phyloP scores from a whole-genome alignment of 768 basidiomycete genomes.

The Tulasnella sp. region DNA sequence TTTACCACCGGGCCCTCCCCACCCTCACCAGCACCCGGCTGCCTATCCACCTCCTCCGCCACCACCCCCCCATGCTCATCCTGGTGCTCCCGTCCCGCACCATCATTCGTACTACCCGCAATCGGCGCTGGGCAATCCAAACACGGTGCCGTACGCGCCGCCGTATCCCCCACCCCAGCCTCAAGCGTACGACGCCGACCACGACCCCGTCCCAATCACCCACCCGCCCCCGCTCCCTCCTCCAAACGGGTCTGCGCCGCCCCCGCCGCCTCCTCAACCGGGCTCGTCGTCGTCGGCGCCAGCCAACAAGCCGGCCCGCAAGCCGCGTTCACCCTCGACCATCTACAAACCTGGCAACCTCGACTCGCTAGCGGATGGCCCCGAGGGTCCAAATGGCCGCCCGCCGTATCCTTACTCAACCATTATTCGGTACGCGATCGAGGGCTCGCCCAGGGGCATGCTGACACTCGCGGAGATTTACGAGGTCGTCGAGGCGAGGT shows the following conservation, averaged over 20 bases:
- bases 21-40: background rate
- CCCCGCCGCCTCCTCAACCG: background rate
- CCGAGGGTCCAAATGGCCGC: constrained; percentile 8
- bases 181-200: background rate
- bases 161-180: background rate
- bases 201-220: background rate
- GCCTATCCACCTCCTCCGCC: background rate
- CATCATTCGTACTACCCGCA: background rate
- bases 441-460: constrained; percentile 51
- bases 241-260: background rate
- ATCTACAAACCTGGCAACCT: constrained; percentile 13
- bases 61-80: constrained; percentile 35
- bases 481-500: constrained; percentile 51
- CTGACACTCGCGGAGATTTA: constrained; percentile 67
- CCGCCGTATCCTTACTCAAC: constrained; percentile 47
- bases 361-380: constrained; percentile 19
- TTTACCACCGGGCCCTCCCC: background rate
- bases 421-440: constrained; percentile 62
- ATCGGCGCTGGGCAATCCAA: background rate
- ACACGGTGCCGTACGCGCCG: background rate
- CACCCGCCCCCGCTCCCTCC: background rate
- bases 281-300: background rate
- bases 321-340: background rate
- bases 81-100: constrained; percentile 42
- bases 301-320: background rate